Evolutionary conservation across 345 rosid genomes (phyloP).

Genomic region (Orychophragmus violaceus): DNA sequence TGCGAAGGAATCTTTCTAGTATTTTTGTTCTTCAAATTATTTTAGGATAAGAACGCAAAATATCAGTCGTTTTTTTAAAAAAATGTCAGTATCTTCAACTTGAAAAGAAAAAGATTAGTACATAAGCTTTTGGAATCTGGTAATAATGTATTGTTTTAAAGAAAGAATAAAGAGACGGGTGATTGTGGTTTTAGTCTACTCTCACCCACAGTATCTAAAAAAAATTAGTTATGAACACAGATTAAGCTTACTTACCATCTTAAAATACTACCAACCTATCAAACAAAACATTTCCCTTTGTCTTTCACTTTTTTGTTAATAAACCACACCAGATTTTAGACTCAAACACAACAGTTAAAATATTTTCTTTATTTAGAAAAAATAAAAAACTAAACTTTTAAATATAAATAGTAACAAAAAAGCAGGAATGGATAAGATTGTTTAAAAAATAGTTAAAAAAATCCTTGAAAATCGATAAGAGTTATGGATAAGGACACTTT

Average conservation of each 20-base stretch:
- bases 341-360: neutral
- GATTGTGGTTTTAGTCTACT: neutral
- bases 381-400: neutral
- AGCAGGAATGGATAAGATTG: conserved; percentile 22
- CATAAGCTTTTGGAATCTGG: neutral
- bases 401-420: neutral
- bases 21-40: neutral
- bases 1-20: conserved; percentile 8
- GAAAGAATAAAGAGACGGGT: too few species aligned
- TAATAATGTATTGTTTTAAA: neutral
- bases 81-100: neutral
- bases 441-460: neutral
- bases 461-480: conserved; percentile 6
- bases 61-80: neutral
- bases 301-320: conserved; percentile 3
- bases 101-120: too few species aligned
- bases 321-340: neutral
- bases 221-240: too few species aligned
- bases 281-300: neutral
- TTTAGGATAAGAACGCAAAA: conserved; percentile 17
- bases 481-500: conserved; percentile 30
- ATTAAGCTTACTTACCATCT: neutral
- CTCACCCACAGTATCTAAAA: neutral
- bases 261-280: conserved; percentile 7
- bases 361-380: neutral